Percentiles rank a stretch among this genome's conserved stretches.
Conservation (phyloP, 495 filamentous ascomycete genomes). For the Saxispiralis lemnorum region DNA sequence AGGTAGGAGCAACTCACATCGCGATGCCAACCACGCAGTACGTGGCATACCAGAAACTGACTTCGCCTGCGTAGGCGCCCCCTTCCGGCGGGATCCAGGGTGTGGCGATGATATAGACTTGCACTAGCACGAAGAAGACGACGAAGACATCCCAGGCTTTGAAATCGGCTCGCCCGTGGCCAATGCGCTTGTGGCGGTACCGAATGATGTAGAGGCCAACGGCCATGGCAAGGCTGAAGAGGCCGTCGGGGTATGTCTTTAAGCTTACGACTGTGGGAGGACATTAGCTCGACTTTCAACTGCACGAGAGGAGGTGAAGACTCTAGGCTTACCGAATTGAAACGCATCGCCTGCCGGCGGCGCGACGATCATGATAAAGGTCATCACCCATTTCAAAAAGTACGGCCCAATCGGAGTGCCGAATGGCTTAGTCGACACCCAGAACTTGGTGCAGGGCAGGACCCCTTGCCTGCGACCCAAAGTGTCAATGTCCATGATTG, state of each 20-base stretch:
- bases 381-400: slow-evolving; percentile 40
- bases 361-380: slow-evolving; percentile 45
- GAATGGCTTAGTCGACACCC: slow-evolving; percentile 46
- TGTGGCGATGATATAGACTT: slow-evolving; percentile 40
- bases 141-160: slow-evolving; percentile 36
- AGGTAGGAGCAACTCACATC: slow-evolving; percentile 24
- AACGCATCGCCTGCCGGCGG: slow-evolving; percentile 53
- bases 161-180: slow-evolving; percentile 31
- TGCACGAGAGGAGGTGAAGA: slow-evolving; percentile 27
- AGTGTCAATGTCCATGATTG: not conserved
- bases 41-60: slow-evolving; percentile 52
- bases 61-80: slow-evolving; percentile 38
- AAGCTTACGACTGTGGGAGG: too few relatives aligned
- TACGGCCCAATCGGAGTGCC: slow-evolving; percentile 25
- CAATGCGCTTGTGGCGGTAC: slow-evolving; percentile 30
- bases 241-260: too few relatives aligned
- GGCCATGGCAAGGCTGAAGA: slow-evolving; percentile 33
- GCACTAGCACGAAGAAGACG: slow-evolving; percentile 36
- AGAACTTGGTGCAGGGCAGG: slow-evolving; percentile 43
- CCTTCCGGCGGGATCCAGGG: slow-evolving; percentile 48
- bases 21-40: slow-evolving; percentile 39
- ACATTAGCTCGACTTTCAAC: too few relatives aligned
- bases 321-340: slow-evolving; percentile 16
- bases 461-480: slow-evolving; percentile 38
- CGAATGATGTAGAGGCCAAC: slow-evolving; percentile 38